A percentile compares a stretch with the other conserved stretches of the same genome.
phyloP scores from a whole-genome alignment of 192 early-diverging fungal species.

The Gryganskiella cystojenkinii region DNA sequence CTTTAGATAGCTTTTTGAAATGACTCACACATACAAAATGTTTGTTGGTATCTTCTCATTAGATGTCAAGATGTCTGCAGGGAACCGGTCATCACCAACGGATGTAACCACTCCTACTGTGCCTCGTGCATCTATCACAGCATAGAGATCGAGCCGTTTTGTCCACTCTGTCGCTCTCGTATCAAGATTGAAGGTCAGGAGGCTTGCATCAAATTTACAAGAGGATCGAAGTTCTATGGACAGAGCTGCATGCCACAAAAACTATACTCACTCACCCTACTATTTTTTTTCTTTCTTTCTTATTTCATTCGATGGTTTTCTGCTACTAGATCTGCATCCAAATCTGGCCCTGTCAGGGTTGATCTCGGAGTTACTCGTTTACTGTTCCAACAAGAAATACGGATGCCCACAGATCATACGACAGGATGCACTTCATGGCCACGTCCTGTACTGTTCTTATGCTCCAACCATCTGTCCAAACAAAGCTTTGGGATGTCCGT shows the following conservation, averaged over 20 bases:
- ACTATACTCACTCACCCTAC: not conserved
- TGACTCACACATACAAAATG: not conserved
- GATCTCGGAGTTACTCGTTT: conserved; percentile 63
- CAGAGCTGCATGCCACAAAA: not conserved
- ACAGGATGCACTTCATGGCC: conserved; percentile 60
- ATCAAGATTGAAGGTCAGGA: conserved; percentile 51
- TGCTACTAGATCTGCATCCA: conserved; percentile 61
- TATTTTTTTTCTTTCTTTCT: not conserved
- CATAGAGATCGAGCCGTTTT: conserved; percentile 63
- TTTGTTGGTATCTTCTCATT: not conserved
- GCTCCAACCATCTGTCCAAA: conserved; percentile 57
- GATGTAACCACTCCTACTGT: conserved; percentile 74
- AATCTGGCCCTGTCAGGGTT: conserved; percentile 66
- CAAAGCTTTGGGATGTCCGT: conserved; percentile 59
- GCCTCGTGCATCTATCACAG: conserved; percentile 65
- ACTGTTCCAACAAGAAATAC: conserved; percentile 61
- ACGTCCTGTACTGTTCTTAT: conserved; percentile 61
- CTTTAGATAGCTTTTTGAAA: not conserved
- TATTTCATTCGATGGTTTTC: not conserved
- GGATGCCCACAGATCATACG: conserved; percentile 62
- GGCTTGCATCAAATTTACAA: too few relatives aligned
- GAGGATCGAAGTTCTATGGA: not conserved
- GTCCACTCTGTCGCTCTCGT: conserved; percentile 66
- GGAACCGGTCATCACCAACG: conserved; percentile 67
- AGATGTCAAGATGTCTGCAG: conserved; percentile 69